Conservation (phyloP, 1,284 basidiomycete species). For the Meira nashicola region DNA sequence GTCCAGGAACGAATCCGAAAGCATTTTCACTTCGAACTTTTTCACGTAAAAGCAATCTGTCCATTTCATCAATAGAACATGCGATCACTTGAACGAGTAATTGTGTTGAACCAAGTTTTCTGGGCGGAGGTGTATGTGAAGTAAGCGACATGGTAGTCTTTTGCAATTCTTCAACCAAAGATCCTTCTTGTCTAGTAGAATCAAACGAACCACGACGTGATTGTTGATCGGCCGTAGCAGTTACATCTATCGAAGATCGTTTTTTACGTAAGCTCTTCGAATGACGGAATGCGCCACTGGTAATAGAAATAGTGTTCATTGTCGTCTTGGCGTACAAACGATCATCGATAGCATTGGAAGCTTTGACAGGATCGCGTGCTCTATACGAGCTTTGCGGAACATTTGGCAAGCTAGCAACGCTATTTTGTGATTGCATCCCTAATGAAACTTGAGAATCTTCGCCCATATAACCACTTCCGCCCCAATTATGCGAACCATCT, state of each 20-base stretch:
- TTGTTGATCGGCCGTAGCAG: neutral
- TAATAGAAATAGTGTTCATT: slow-evolving; percentile 46
- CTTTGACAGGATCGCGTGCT: slow-evolving; percentile 32
- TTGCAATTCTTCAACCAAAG: slow-evolving; percentile 36
- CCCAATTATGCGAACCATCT: slow-evolving; percentile 3
- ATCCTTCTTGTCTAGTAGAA: slow-evolving; percentile 18
- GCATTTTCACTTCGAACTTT: slow-evolving; percentile 44
- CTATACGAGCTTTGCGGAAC: slow-evolving; percentile 25
- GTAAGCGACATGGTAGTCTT: slow-evolving; percentile 38
- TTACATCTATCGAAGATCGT: neutral
- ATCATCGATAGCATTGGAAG: slow-evolving; percentile 35
- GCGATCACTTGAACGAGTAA: slow-evolving; percentile 54
- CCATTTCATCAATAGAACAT: slow-evolving; percentile 53
- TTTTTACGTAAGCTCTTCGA: neutral
- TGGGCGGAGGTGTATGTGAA: slow-evolving; percentile 50
- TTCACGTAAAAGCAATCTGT: slow-evolving; percentile 50
- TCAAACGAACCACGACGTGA: slow-evolving; percentile 10
- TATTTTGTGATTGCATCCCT: neutral
- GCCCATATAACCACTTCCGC: neutral
- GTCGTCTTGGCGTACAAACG: slow-evolving; percentile 43
- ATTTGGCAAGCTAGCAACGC: slow-evolving; percentile 12
- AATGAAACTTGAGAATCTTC: slow-evolving; percentile 1
- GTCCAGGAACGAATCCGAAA: slow-evolving; percentile 54
- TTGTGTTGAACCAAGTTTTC: slow-evolving; percentile 51
- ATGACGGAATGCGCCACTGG: slow-evolving; percentile 27